Conservation (phyloP, 2,329 filamentous ascomycete genomes). For the Stagonosporopsis tanaceti region DNA sequence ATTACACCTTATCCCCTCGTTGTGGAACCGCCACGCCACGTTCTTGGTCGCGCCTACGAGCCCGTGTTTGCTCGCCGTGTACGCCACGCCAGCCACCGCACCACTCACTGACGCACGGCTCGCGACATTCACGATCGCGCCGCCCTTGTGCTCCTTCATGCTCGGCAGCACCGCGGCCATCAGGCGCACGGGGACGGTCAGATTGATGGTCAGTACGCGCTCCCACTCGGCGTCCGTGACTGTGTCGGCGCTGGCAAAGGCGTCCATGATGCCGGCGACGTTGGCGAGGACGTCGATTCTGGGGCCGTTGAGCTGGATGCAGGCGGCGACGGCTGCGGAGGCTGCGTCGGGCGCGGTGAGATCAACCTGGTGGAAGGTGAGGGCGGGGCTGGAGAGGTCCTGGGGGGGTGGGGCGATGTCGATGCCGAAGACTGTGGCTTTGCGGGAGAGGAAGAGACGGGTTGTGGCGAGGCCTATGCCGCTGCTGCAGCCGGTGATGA, state of each 20-base stretch:
- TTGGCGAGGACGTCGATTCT: slow-evolving; percentile 56
- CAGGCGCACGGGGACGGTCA: slow-evolving; percentile 55
- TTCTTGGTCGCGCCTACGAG: slow-evolving; percentile 58
- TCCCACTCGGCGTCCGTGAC: slow-evolving; percentile 53
- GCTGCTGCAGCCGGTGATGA: slow-evolving; percentile 42
- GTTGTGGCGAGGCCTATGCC: slow-evolving; percentile 43
- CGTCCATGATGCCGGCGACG: slow-evolving; percentile 56
- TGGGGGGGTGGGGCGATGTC: slow-evolving; percentile 34
- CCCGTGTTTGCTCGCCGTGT: slow-evolving; percentile 57
- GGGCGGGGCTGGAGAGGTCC: slow-evolving; percentile 24
- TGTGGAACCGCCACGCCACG: slow-evolving; percentile 56
- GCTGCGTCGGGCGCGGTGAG: slow-evolving; percentile 30
- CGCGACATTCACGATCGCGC: slow-evolving; percentile 54
- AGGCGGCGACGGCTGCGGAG: slow-evolving; percentile 35
- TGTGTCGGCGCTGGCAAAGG: slow-evolving; percentile 51
- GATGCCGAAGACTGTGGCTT: slow-evolving; percentile 41
- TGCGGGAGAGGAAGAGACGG: slow-evolving; percentile 32
- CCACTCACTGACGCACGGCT: slow-evolving; percentile 46
- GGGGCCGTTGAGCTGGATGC: slow-evolving; percentile 29
- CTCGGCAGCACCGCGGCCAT: slow-evolving; percentile 55
- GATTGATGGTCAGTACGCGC: slow-evolving; percentile 52
- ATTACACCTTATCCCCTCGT: slow-evolving; percentile 57
- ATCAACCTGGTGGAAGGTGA: slow-evolving; percentile 38
- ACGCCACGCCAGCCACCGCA: slow-evolving; percentile 54
- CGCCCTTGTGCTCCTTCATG: slow-evolving; percentile 52